Evolutionary conservation across 225 moss, liverwort and hornwort genomes (phyloP), one percentile per base, ranked within the genome.

Genomic region (Thuidium tamariscinum): DNA sequence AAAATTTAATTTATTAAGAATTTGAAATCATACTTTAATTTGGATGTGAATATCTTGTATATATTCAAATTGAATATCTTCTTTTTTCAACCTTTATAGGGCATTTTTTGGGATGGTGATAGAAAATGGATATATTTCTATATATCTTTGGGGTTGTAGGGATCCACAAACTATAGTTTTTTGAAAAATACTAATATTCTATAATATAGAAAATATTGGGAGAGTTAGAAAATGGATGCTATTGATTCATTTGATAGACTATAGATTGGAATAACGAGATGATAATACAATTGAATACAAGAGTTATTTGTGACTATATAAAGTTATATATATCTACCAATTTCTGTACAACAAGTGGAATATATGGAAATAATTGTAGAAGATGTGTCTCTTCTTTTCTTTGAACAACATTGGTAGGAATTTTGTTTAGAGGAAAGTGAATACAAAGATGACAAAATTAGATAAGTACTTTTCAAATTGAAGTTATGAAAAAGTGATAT

Each of bases 321-420:
- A 2, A 1, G 5, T 1, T 7, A 74, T 34, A 20, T 7, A 74
- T 34, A 20, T 49, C 0, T 27, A 0, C 4, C 1, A 19, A 1
- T 39, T 36, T 26, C 15, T 27, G 4, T 5, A 13, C 6, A 10
- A 46, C 10, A 44, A 7, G 16, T 66, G 3, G 15, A 19, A 20
- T 34, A 3, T 0, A 8, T 13, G 0, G 34, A 51, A 34, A 34
- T 8, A 74, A 34, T 34, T 74, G 21, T 0, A 21, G 4, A 74
- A 51, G 32, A 20, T 34, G 7, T 3, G 0, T 51, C 5, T 2
- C 0, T 74, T 74, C 0, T 51, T 0, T 0, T 19, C 7, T 4
- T 48, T 30, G 7, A 20, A 51, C 1, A 8, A 74, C 5, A 8
- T 51, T 74, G 12, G 1, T 0, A 0, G 52, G 13, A 5, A 0